Percentiles rank a stretch among this genome's conserved stretches.
phyloP scores from a whole-genome alignment of 2,329 filamentous ascomycete species.

The Botrytis cinerea region DNA sequence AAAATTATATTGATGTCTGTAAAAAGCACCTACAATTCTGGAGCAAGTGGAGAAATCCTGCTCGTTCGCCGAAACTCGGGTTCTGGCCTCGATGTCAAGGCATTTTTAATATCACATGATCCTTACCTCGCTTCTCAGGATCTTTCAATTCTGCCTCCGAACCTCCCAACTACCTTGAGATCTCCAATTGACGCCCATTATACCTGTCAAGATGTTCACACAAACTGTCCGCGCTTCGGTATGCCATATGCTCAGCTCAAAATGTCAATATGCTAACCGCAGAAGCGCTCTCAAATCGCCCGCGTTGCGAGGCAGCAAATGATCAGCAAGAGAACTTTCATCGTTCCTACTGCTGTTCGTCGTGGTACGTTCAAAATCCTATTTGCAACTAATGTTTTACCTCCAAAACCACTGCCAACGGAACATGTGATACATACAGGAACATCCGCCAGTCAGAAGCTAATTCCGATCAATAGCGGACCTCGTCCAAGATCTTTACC shows the following conservation, averaged over 20 bases:
- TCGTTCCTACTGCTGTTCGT: slow-evolving; percentile 42
- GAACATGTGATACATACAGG: neutral
- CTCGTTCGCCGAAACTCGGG: slow-evolving; percentile 16
- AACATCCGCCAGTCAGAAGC: slow-evolving; percentile 23
- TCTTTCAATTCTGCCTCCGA: slow-evolving; percentile 27
- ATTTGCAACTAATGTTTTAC: slow-evolving; percentile 8
- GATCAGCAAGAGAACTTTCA: slow-evolving; percentile 41
- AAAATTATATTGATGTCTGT: neutral
- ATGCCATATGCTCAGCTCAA: slow-evolving; percentile 32
- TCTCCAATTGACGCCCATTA: slow-evolving; percentile 26
- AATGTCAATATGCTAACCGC: slow-evolving; percentile 31
- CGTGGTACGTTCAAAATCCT: slow-evolving; percentile 38
- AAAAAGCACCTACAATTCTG: neutral
- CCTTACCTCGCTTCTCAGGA: slow-evolving; percentile 27
- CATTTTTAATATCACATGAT: slow-evolving; percentile 7
- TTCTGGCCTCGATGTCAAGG: slow-evolving; percentile 3
- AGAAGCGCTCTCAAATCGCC: slow-evolving; percentile 43
- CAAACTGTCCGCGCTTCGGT: slow-evolving; percentile 43
- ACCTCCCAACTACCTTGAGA: slow-evolving; percentile 22
- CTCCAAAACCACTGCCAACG: neutral
- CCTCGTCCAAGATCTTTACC: slow-evolving; percentile 96
- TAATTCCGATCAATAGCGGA: slow-evolving; percentile 65
- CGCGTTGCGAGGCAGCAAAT: slow-evolving; percentile 41
- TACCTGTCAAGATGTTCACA: slow-evolving; percentile 40
- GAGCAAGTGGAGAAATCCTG: neutral